Evolutionary conservation across 73 alveolate species (phyloP), one percentile per base, ranked within the genome.

Genomic region (Paramecium bursaria): DNA sequence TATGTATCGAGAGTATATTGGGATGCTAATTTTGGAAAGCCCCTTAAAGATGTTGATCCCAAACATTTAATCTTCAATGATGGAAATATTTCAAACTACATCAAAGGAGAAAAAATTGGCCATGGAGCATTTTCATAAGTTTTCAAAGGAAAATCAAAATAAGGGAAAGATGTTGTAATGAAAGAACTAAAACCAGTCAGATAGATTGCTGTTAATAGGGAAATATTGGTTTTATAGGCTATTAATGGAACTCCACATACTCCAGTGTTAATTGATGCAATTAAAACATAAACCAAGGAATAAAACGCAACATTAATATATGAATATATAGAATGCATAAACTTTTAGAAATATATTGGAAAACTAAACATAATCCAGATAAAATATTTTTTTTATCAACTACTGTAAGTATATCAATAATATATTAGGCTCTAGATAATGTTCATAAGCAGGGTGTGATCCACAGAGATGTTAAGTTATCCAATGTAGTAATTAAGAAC

Each of bases 61-160:
- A 33, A 47, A 42, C 44, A 67, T 67, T 67, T 67, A 35, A 39
- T 39, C 22, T 67, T 25, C 23, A 35, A 67, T 11, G 82, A 67
- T 67, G 82, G 82, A 14, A 47, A 67, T n/a, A 13, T 67, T 6
- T 92, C 90, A 46, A 57, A 88, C 23, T 92, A 92, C 53, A 87
- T 87, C 54, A 90, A 90, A 76, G 82, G 51, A 15, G 90, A 91
- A 17, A 91, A 91, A 61, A 48, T 92, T 33, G 97, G 97, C 4
- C 27, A 94, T 39, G 97, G 97, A 19, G 92, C 92, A 51, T 92
- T 90, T 60, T 90, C 95, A 42, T 92, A 90, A 55, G 97, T 92
- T 6, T 92, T 57, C 73, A 90, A 89, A 39, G 97, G 97, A 19
- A 86, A 88, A 73, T 51, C 85, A 27, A 73, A 90, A 73, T 76